Evolutionary conservation across 257 asterid genomes (phyloP), one percentile per base, ranked within the genome.

Genomic region (Mentha longifolia): DNA sequence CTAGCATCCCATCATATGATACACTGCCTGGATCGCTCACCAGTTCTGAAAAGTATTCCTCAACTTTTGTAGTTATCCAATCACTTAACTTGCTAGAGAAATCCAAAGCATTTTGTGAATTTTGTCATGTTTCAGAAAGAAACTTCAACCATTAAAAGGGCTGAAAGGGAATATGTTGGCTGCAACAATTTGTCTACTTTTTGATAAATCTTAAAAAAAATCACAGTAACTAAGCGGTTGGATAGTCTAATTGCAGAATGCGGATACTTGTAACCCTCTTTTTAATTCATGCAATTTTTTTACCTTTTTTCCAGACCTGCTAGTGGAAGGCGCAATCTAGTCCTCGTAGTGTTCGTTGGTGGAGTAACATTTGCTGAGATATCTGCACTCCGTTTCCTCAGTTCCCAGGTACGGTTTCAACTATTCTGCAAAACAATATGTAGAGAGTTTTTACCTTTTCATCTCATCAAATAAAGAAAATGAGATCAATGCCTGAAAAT

Each of bases 331-430:
- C 98, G 99, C 11, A 84, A 92, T 55, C 69, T 95, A 74, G 94
- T 95, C 83, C 96, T 92, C 22, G 98, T 95, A 25, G 98, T 95
- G 77, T 95, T 95, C 61, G 79, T 95, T 76, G 99, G 99, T 55
- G 99, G 98, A 65, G 99, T 94, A 65, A 94, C 99, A 15, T 87
- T 87, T 77, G 99, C 99, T 45, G 99, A 95, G 85, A 92, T 92
- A 30, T 88, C 98, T 70, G 98, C 99, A 59, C 98, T 95, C 76
- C 98, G 99, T 37, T 92, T 89, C 76, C 95, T 92, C 71, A 87
- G 95, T 79, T 78, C 95, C 70, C 97, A 92, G 97, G 99, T 87
- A 50, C 52, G n/a, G n/a, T n/a, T n/a, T n/a, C n/a, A n/a, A n/a
- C n/a, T n/a, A n/a, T n/a, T n/a, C n/a, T n/a, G n/a, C n/a, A n/a